Conservation (phyloP, 495 filamentous ascomycete genomes). For the Tuber calosporum region DNA sequence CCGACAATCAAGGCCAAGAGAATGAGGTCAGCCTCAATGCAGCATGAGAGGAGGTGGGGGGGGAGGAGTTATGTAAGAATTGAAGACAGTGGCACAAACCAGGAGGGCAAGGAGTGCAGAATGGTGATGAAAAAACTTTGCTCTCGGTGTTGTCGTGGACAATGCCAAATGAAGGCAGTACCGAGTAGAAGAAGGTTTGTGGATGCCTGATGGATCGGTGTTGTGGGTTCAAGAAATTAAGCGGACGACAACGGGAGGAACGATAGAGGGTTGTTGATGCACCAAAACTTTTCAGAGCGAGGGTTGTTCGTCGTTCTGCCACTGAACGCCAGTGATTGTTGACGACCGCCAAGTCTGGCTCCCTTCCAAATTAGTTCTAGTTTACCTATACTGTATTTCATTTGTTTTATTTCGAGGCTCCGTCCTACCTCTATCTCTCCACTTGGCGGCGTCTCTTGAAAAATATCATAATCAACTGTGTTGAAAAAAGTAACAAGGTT, state of each 20-base stretch:
- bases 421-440: neutral
- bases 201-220: neutral
- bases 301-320: slow-evolving; percentile 1
- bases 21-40: slow-evolving; percentile 22
- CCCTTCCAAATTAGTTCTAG: slow-evolving; percentile 13
- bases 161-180: slow-evolving; percentile 3
- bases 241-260: neutral
- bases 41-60: slow-evolving; percentile 3
- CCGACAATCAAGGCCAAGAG: slow-evolving; percentile 12
- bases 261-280: slow-evolving; percentile 6
- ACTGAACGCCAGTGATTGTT: slow-evolving; percentile 4
- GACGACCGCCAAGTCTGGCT: slow-evolving; percentile 32
- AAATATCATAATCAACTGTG: too few relatives aligned
- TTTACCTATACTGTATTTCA: neutral
- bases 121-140: neutral
- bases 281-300: neutral
- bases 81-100: neutral
- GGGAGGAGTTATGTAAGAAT: slow-evolving; percentile 4
- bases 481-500: neutral
- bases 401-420: slow-evolving; percentile 3
- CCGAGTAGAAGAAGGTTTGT: neutral
- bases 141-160: neutral
- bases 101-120: neutral
- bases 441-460: too few relatives aligned
- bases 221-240: slow-evolving; percentile 1